Base-by-base conservation (phyloP, 345 rosid genomes). In the Salix dunnii region DNA sequence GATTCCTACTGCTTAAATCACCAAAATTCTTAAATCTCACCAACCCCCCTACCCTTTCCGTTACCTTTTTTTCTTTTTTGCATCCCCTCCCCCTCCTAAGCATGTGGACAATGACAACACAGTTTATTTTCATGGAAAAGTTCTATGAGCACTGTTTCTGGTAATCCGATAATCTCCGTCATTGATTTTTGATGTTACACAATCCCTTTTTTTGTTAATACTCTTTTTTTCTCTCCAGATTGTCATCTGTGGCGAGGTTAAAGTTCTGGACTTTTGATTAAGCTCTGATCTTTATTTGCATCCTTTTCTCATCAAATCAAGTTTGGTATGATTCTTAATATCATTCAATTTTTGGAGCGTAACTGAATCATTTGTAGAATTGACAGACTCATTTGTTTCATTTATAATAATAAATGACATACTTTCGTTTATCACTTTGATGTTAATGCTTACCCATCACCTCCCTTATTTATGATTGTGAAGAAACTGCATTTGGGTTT, bases 161-260 rank as follows among this genome's bases (percentile, higher is more conserved):
- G 74, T 73, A 73, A 25, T 30, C 58, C n/a, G 1, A 16, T 14
- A 3, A n/a, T 1, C 27, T 7, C 3, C 25, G 5, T 33, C 27
- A 4, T 40, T 43, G 72, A 17, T 40, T 46, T 21, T 8, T 71
- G 35, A 30, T n/a, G 0, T 21, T 28, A 42, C 12, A 18, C 35
- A 64, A 9, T 33, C 20, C 9, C 25, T 5, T 14, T 28, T 33
- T 67, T 49, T 31, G 64, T 48, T 75, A 61, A 65, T n/a, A 31
- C 5, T 18, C 21, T 12, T 28, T 36, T n/a, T n/a, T 6, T 70
- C 12, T 10, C 43, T 33, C 25, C 80, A 77, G 80, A 77, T 71
- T 71, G 4, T 70, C 40, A 70, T 77, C 64, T 62, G 79, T 70
- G 74, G 28, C n/a, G 53, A 16, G 67, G 69, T 61, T 70, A 4